Base-by-base conservation (phyloP, 1,139 yeast genomes). In the Yamadazyma atlantica region DNA sequence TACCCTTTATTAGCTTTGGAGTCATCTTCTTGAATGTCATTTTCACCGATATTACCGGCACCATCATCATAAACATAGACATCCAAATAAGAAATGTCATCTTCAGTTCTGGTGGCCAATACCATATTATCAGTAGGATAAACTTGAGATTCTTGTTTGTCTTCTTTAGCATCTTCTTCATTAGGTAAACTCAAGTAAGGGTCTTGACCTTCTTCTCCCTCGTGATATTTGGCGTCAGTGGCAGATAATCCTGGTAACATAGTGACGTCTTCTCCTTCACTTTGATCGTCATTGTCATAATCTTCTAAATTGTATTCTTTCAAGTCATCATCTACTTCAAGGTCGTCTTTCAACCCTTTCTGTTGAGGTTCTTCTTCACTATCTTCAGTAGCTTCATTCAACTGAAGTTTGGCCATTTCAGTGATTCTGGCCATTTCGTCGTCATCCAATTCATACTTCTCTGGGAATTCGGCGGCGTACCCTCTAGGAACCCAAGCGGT, bases 401-500 rank as follows among this genome's bases (percentile, higher is more conserved):
- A 67, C 58, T 89, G 89, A 52, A 90, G 69, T 45, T 84, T 78
- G 32, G 97, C 96, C 78, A 92, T 75, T 47, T 82, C 81, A 45
- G 83, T 80, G 57, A 92, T 89, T 64, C 97, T 78, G 43, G 80
- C 94, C 87, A 92, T 83, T 63, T 92, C 99, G 42, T 78, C 94
- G 47, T 92, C 97, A 52, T 89, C 82, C 42, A 92, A 68, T 50
- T 87, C 96, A 55, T 88, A 89, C 57, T 85, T 79, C 51, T 81
- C 87, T 4, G 98, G 98, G 57, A 84, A 86, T 60, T 90, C 97
- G 28, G 95, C 78, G 21, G 98, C 95, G 60, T 76, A 85, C 9
- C 99, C 99, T 55, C 96, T 78, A 35, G 97, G 97, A 24, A 92
- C 96, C 97, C 98, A 92, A 36, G 84, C 69, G 36, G 94, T 83